phyloP scores from a whole-genome alignment of 1,284 basidiomycete species.

The Sporisorium graminicola region DNA sequence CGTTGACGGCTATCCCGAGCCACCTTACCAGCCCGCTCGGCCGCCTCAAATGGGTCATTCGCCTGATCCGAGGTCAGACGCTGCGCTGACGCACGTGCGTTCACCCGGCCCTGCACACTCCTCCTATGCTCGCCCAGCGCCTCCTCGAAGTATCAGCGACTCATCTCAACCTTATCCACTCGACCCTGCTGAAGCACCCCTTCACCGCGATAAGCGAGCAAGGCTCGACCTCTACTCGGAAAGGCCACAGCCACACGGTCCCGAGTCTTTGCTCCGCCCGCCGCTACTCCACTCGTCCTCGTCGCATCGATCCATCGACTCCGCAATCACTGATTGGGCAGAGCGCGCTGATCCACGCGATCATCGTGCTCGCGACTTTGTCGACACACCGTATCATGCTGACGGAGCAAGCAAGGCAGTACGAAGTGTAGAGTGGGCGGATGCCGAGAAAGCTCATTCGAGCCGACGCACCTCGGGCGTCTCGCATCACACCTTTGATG shows the following conservation, averaged over 20 bases:
- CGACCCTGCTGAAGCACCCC: constrained; percentile 13
- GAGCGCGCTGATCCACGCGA: constrained; percentile 16
- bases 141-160: constrained; percentile 30
- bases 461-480: constrained; percentile 36
- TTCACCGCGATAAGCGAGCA: constrained; percentile 42
- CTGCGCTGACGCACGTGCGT: constrained; percentile 7
- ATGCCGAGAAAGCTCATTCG: constrained; percentile 11
- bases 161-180: constrained; percentile 15
- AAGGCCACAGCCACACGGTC: constrained; percentile 7
- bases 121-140: constrained; percentile 16
- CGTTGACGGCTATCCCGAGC: constrained; percentile 24
- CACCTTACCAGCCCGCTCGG: constrained; percentile 15
- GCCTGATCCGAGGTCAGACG: constrained; percentile 23
- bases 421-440: constrained; percentile 24
- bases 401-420: constrained; percentile 10
- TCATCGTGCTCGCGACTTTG: constrained; percentile 20
- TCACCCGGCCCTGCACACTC: constrained; percentile 15
- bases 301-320: constrained; percentile 25
- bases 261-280: constrained; percentile 21
- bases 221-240: constrained; percentile 37
- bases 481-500: constrained; percentile 26
- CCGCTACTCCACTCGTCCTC: constrained; percentile 26
- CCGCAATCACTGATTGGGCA: constrained; percentile 21
- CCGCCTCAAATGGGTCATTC: neutral
- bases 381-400: constrained; percentile 7